Percentiles rank a stretch among this genome's conserved stretches.
Conservation (phyloP, 129 eudicot species). For the Tagetes patula region DNA sequence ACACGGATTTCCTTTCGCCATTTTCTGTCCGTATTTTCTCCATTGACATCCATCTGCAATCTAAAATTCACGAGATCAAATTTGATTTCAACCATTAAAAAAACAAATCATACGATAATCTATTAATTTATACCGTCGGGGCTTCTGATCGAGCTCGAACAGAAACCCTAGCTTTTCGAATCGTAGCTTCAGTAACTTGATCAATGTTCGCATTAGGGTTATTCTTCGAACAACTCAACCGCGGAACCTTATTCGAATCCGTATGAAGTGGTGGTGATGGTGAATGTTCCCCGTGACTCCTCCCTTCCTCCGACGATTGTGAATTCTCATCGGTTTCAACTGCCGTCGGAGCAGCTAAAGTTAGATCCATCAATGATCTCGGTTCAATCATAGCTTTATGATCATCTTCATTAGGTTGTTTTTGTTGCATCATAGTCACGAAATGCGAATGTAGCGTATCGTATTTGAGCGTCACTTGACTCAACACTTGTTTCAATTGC, state of each 20-base stretch:
- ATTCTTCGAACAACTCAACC: neutral
- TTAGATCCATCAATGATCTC: constrained; percentile 50
- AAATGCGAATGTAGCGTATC: constrained; percentile 56
- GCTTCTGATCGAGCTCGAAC: constrained; percentile 16
- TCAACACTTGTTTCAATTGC: constrained; percentile 43
- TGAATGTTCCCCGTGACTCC: constrained; percentile 29
- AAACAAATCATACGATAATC: neutral
- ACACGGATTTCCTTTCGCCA: constrained; percentile 57
- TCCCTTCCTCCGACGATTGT: constrained; percentile 43
- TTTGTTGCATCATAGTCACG: constrained; percentile 42
- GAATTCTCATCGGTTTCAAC: constrained; percentile 36
- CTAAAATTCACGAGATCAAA: constrained; percentile 8
- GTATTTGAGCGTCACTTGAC: constrained; percentile 44
- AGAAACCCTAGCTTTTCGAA: constrained; percentile 20
- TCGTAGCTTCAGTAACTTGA: constrained; percentile 13
- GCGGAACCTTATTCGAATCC: constrained; percentile 5
- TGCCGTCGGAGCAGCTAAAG: constrained; percentile 27
- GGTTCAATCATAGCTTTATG: constrained; percentile 24
- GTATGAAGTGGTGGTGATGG: constrained; percentile 13
- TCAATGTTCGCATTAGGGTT: neutral
- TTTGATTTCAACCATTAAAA: neutral
- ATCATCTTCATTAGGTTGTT: constrained; percentile 17
- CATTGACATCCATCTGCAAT: constrained; percentile 59
- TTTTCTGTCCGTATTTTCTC: constrained; percentile 57
- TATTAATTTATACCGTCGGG: neutral